Conservation (phyloP, 2,329 filamentous ascomycete species). For the Clonostachys rhizophaga region DNA sequence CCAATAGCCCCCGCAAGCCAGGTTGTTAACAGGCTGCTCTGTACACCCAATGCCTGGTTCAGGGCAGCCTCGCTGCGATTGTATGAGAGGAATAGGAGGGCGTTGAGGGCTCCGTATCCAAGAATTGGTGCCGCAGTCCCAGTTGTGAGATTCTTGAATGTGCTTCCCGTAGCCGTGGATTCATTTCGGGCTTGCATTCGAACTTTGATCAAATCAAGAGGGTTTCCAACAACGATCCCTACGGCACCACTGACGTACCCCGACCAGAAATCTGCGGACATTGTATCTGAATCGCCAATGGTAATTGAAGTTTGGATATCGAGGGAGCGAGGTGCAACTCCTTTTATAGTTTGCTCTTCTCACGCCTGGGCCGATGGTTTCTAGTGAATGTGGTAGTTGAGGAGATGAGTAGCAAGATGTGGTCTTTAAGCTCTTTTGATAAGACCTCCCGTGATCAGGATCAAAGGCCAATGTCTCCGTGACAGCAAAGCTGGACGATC, state of each 20-base stretch:
- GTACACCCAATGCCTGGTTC: constrained; percentile 23
- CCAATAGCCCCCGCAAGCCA: constrained; percentile 79
- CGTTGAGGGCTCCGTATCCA: constrained; percentile 88
- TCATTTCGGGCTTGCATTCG: constrained; percentile 62
- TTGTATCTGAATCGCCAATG: constrained; percentile 20
- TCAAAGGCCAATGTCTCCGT: too few species aligned
- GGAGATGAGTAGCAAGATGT: too few species aligned
- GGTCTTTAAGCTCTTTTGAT: too few species aligned
- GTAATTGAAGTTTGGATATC: neutral
- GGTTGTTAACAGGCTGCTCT: constrained; percentile 56
- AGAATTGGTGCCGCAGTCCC: constrained; percentile 83
- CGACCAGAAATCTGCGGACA: constrained; percentile 92
- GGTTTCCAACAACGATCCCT: constrained; percentile 86
- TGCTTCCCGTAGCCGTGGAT: constrained; percentile 9
- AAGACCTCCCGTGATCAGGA: too few species aligned
- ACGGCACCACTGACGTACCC: constrained; percentile 84
- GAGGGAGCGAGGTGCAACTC: neutral
- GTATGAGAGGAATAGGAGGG: constrained; percentile 84
- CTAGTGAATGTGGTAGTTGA: too few species aligned
- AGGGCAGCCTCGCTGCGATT: constrained; percentile 73
- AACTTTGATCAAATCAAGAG: constrained; percentile 61
- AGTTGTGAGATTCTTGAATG: constrained; percentile 32
- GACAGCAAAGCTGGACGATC: too few species aligned
- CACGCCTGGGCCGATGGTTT: too few species aligned
- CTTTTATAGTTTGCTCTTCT: too few species aligned